Base-by-base conservation (phyloP, 495 filamentous ascomycete genomes). In the Xanthoparmelia taractica region DNA sequence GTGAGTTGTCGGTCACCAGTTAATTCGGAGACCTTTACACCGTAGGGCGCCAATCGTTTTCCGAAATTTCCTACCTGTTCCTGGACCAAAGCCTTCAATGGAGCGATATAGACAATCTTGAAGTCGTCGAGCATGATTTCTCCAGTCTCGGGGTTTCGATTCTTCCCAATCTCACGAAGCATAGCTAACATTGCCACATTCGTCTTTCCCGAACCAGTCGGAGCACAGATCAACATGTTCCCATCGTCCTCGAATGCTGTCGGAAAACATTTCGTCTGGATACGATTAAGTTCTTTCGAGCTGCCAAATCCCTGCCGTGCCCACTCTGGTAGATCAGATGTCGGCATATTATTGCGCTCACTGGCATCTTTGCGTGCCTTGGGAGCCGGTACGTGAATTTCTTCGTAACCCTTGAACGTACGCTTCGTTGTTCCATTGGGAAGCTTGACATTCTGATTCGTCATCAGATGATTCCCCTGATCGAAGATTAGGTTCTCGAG, bases 111-210 rank as follows among this genome's bases (percentile, higher is more conserved):
- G 36, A 97, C 86, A 67, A 97, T 93, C 75, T 99, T 99, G 79
- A 99, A 99, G 57, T 91, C 88, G 71, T 97, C 94, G 27, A 97
- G 78, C 75, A 91, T 87, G 64, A 99, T 90, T 65, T 96, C 89
- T 27, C 94, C 94, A 3, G 87, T 92, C 63, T 85, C 78, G 0
- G 87, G 84, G 68, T 97, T 90, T 52, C 91, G 85, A 73, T 97
- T 85, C 77, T 97, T 97, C 27, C 94, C 95, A 67, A 99, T 94
- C 73, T 99, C 94, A 48, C 95, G 88, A 13, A 97, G 82, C 60
- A 99, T 96, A 8, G 92, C 85, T 45, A 99, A 82, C 95, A 99
- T 97, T 34, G 92, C 94, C 64, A 99, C 94, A 71, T 99, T 99
- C 15, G 94, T 99, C 77, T 99, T 99, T 70, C 94, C 94, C 70